Evolutionary conservation across 257 asterid genomes (phyloP).

Genomic region (Nicotiana noctiflora): DNA sequence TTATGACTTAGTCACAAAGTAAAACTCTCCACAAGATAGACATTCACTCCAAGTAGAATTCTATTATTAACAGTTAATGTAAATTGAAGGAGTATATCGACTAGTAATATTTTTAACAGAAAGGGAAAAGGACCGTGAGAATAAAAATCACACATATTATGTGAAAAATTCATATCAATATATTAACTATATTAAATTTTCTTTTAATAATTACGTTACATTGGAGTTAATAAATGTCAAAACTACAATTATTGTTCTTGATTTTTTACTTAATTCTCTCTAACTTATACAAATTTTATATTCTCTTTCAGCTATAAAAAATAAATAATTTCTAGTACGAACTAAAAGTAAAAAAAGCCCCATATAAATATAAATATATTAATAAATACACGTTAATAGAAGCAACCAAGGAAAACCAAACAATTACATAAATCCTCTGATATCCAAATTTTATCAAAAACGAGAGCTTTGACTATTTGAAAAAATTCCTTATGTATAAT

Average conservation of each 20-base stretch:
- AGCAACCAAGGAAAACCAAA: not conserved
- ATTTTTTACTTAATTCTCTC: not conserved
- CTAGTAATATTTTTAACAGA: too few species aligned
- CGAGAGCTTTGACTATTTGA: not conserved
- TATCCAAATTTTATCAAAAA: not conserved
- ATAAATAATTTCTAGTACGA: accelerated
- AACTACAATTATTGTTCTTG: not conserved
- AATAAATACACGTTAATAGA: not conserved
- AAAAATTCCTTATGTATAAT: not conserved
- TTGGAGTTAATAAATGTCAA: not conserved
- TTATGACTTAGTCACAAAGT: too few species aligned
- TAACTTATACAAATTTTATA: not conserved
- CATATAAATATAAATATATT: too few species aligned
- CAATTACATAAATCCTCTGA: not conserved
- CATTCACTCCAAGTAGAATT: too few species aligned
- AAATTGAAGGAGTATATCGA: too few species aligned
- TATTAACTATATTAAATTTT: not conserved
- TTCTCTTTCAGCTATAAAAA: accelerated
- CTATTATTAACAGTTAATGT: too few species aligned
- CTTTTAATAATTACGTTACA: not conserved
- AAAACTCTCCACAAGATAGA: too few species aligned
- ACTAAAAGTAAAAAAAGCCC: too few species aligned
- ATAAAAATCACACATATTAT: too few species aligned
- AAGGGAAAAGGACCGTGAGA: too few species aligned
- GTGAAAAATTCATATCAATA: too few species aligned